Base-by-base conservation (phyloP, 208 protist species). In the Trypanosoma rangeli region DNA sequence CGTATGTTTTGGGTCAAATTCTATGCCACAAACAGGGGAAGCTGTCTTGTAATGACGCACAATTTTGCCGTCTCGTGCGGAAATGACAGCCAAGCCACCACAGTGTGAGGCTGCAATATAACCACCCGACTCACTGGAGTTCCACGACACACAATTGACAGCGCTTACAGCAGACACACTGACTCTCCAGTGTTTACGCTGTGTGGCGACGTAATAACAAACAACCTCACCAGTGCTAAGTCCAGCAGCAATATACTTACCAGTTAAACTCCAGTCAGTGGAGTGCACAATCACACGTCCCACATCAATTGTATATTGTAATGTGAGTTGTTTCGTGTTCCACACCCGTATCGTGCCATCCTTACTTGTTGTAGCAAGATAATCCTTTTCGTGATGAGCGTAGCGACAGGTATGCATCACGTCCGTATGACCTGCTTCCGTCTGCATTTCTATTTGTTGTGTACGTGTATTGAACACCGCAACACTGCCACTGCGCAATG, bases 261-360 rank as follows among this genome's bases (percentile, higher is more conserved):
- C 91, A 54, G 89, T 88, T 42, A 84, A 77, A 55, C 85, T 89
- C 91, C 91, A 96, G 56, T 92, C 88, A 8, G 92, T 63, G 3
- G 78, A 78, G 76, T 88, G 79, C 28, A 94, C 86, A 70, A 86
- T 85, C n/a, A 92, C 87, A 48, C 69, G 61, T 22, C 90, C 87
- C 0, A 87, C 83, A 24, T 79, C 57, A 33, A 93, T 91, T 13
- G 62, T 71, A 33, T 80, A 69, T 48, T 80, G 70, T 35, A 88
- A 68, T 50, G 63, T 48, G 62, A 92, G 74, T 62, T 73, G 83
- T 29, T 76, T 76, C 63, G 88, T 70, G 56, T 93, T 92, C 89
- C 92, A 97, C 26, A 98, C 68, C n/a, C 84, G 81, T 39, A 98
- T 76, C n/a, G 64, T 84, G 15, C 91, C 92, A 68, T 98, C 94